These are phyloP conservation scores for Leccinum uliginosum DNA, from an alignment of 768 basidiomycete genomes.

Conservation along the genomic window DNA sequence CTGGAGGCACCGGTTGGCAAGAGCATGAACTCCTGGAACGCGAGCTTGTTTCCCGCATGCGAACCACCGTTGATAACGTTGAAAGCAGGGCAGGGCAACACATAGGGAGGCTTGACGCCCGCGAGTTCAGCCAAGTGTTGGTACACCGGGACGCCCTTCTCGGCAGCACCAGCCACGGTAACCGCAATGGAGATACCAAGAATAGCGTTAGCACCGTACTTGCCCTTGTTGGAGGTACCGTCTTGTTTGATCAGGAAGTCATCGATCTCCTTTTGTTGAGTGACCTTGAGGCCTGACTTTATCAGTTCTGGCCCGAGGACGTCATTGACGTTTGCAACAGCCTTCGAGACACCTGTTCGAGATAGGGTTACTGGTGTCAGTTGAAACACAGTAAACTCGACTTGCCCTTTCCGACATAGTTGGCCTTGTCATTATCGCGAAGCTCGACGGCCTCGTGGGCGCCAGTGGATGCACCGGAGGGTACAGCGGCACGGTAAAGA, in stretches of 20 bases:
- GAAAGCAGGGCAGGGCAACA: slow-evolving; percentile 90
- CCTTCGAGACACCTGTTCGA: slow-evolving; percentile 79
- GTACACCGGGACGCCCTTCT: slow-evolving; percentile 95
- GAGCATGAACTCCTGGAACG: slow-evolving; percentile 99
- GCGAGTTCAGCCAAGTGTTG: slow-evolving; percentile 95
- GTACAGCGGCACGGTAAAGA: slow-evolving; percentile 90
- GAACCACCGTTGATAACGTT: slow-evolving; percentile 99
- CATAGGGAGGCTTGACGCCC: slow-evolving; percentile 89
- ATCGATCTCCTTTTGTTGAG: slow-evolving; percentile 92
- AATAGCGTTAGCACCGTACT: slow-evolving; percentile 98
- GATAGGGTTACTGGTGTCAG: not conserved
- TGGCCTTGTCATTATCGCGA: slow-evolving; percentile 90
- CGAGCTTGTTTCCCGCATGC: slow-evolving; percentile 98
- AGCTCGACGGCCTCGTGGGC: slow-evolving; percentile 98
- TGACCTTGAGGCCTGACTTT: slow-evolving; percentile 78
- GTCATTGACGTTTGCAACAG: slow-evolving; percentile 91
- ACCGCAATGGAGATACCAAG: slow-evolving; percentile 97
- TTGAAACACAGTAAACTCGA: not conserved
- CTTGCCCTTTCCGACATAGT: slow-evolving; percentile 94
- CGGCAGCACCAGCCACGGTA: slow-evolving; percentile 87
- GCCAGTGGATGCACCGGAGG: slow-evolving; percentile 98
- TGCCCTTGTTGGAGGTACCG: slow-evolving; percentile 97
- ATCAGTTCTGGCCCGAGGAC: slow-evolving; percentile 86
- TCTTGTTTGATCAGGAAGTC: slow-evolving; percentile 98
- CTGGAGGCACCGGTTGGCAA: slow-evolving; percentile 87